phyloP scores from a whole-genome alignment of 2,329 filamentous ascomycete genomes.

The Cordyceps tenuipes region DNA sequence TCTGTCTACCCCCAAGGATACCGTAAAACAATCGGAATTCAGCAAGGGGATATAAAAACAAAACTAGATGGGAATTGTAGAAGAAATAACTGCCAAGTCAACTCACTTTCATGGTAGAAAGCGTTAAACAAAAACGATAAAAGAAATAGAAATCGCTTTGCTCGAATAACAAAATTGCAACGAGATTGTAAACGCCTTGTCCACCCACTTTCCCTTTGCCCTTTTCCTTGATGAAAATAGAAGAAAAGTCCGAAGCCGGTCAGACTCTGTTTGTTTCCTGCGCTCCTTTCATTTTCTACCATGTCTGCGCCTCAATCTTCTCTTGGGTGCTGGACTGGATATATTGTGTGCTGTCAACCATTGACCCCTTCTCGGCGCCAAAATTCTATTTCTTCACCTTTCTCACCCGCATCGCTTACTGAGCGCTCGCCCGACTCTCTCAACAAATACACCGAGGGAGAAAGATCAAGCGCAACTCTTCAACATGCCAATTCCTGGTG shows the following conservation, averaged over 20 bases:
- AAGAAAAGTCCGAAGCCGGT: neutral
- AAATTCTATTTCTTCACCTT: neutral
- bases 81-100: neutral
- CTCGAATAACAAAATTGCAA: constrained; percentile 2
- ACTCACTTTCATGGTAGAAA: neutral
- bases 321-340: constrained; percentile 4
- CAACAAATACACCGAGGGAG: neutral
- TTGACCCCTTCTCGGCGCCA: neutral
- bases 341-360: constrained; percentile 1
- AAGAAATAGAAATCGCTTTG: constrained; percentile 5
- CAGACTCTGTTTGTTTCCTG: neutral
- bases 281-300: neutral
- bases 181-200: constrained; percentile 11
- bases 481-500: neutral
- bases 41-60: too few species aligned
- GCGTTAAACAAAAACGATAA: neutral
- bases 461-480: neutral
- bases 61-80: neutral
- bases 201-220: neutral
- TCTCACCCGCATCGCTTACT: neutral
- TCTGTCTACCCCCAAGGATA: too few species aligned
- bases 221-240: neutral
- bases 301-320: neutral
- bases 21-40: too few species aligned
- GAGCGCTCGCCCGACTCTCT: neutral